Percentiles rank a stretch among this genome's conserved stretches.
Conservation (phyloP, 176 grass and related monocot species). For the Echinochloa phyllopogon region DNA sequence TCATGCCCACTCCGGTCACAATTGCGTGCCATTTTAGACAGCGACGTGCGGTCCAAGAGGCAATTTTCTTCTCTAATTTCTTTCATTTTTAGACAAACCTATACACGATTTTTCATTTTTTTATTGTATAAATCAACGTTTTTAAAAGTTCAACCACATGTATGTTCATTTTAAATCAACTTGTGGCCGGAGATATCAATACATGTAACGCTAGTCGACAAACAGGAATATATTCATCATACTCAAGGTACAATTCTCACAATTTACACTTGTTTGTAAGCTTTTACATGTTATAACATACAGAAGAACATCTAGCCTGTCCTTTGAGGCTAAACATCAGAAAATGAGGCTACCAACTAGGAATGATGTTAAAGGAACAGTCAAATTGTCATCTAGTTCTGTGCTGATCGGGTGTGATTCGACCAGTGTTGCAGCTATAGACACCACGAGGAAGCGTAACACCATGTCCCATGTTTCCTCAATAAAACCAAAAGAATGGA, state of each 20-base stretch:
- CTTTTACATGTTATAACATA: neutral
- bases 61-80: neutral
- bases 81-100: neutral
- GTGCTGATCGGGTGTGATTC: slow-evolving; percentile 85
- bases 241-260: neutral
- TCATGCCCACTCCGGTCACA: neutral
- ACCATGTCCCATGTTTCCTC: slow-evolving; percentile 71
- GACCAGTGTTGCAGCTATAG: slow-evolving; percentile 59
- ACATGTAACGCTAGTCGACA: neutral
- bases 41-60: too few relatives aligned
- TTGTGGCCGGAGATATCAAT: neutral
- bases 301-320: neutral
- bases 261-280: neutral
- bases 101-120: neutral
- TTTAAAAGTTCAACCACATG: neutral
- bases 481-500: slow-evolving; percentile 78
- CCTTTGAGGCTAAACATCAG: slow-evolving; percentile 32
- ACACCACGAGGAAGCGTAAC: slow-evolving; percentile 72
- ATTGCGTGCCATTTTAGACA: neutral
- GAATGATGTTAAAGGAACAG: slow-evolving; percentile 74
- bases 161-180: neutral
- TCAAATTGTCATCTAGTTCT: slow-evolving; percentile 88
- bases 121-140: neutral
- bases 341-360: slow-evolving; percentile 68
- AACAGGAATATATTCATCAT: neutral